Evolutionary conservation across 495 filamentous ascomycete genomes (phyloP).

Genomic region (Rhypophila decipiens): DNA sequence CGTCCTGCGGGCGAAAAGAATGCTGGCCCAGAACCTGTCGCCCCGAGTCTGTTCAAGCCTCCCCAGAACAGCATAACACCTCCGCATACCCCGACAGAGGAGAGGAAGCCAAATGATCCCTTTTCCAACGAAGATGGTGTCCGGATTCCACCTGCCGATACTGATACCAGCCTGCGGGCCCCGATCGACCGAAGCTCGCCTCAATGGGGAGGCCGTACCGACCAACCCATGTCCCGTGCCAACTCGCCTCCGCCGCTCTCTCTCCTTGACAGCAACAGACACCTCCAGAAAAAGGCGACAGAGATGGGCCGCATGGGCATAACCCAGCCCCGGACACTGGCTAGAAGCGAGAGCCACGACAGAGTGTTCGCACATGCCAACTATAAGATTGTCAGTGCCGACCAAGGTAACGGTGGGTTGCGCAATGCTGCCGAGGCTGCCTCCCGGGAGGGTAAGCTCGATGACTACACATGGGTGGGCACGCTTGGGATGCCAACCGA

Average conservation of each 20-base stretch:
- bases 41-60: constrained; percentile 38
- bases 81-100: constrained; percentile 57
- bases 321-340: constrained; percentile 35
- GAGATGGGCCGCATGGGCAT: constrained; percentile 42
- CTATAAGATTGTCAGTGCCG: constrained; percentile 78
- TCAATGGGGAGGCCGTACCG: constrained; percentile 61
- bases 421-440: constrained; percentile 80
- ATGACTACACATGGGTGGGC: constrained; percentile 79
- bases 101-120: constrained; percentile 45
- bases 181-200: constrained; percentile 61
- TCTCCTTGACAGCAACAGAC: constrained; percentile 53
- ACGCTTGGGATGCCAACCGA: constrained; percentile 90
- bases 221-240: constrained; percentile 69
- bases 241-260: constrained; percentile 63
- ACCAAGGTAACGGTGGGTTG: constrained; percentile 87
- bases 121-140: constrained; percentile 53
- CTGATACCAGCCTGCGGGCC: constrained; percentile 28
- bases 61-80: constrained; percentile 35
- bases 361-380: constrained; percentile 58
- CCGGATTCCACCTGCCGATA: constrained; percentile 28
- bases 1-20: no score
- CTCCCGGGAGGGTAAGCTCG: constrained; percentile 52
- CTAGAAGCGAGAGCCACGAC: constrained; percentile 52
- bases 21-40: no score
- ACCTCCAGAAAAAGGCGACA: constrained; percentile 48